Base-by-base conservation (phyloP, 2,329 filamentous ascomycete genomes). In the Hirsutella minnesotensis region DNA sequence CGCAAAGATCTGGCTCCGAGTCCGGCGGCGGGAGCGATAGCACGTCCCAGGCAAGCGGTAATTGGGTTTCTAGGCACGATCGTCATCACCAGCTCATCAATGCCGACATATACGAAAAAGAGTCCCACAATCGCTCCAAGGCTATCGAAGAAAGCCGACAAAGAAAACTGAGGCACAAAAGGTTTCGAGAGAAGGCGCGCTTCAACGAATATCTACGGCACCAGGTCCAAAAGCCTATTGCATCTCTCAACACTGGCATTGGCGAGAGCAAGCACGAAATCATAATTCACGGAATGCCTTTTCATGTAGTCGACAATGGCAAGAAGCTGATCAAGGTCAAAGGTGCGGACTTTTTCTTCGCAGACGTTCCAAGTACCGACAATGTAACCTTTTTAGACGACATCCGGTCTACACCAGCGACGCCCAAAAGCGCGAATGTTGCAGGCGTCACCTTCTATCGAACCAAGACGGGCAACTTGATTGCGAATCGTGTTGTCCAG, bases 391-490 rank as follows among this genome's bases (percentile, higher is more conserved):
- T 43, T 40, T 48, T 56, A 79, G 73, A 70, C 61, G 77, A 81
- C 51, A 64, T 69, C 38, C 77, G 79, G 54, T 68, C 73, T 31
- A 71, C 76, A 42, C 77, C 74, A 42, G 69, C 73, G 39, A 94
- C 87, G 2, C 88, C 88, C 0, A 92, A 88, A 62, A 75, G 72
- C 49, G 73, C 81, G 34, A 66, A 69, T 5, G 68, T 94, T 47
- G 85, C 83, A 41, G 86, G 86, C 35, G 84, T 94, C 53, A 79
- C 76, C 49, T 95, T 94, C 58, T 74, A 86, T 54, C 77, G 88
- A 51, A 94, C 86, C 62, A 94, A 90, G 60, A 83, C 82, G 52
- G 88, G 88, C 47, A 95, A 94, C 53, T 74, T 95, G 21, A 83
- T 89, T 56, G 82, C 86, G 43, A 75, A 83, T 54, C 80, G 83